phyloP scores from a whole-genome alignment of 2,329 filamentous ascomycete species.

The Penicillium brevicompactum region DNA sequence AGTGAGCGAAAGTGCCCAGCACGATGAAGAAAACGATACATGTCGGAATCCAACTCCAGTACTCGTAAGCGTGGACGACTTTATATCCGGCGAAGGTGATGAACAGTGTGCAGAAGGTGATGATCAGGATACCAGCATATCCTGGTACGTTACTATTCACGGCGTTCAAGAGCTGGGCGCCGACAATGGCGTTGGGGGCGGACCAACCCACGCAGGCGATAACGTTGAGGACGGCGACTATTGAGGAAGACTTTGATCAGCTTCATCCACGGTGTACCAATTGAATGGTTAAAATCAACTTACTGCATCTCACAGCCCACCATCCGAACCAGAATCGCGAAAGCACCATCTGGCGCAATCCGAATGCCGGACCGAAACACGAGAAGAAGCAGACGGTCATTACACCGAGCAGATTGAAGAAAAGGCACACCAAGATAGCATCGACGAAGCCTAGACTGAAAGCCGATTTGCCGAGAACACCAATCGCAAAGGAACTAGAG shows the following conservation, averaged over 20 bases:
- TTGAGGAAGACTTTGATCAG: conserved; percentile 10
- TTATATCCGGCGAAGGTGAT: conserved; percentile 76
- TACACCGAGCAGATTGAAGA: conserved; percentile 75
- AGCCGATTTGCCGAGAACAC: conserved; percentile 67
- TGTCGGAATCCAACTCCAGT: conserved; percentile 73
- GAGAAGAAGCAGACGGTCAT: conserved; percentile 75
- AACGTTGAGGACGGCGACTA: conserved; percentile 70
- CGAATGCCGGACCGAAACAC: conserved; percentile 73
- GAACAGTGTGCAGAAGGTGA: conserved; percentile 67
- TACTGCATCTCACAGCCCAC: conserved; percentile 68
- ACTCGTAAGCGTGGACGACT: conserved; percentile 75
- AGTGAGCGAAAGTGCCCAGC: conserved; percentile 67
- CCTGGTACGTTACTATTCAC: conserved; percentile 71
- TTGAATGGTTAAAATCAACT: conserved; percentile 22
- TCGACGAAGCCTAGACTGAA: conserved; percentile 74
- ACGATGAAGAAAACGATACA: conserved; percentile 74
- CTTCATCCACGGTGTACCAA: background rate
- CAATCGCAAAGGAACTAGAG: conserved; percentile 74
- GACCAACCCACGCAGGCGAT: conserved; percentile 75
- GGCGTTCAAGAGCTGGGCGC: conserved; percentile 74
- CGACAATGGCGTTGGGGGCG: conserved; percentile 76
- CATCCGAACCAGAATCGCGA: conserved; percentile 76
- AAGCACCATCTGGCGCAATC: conserved; percentile 79
- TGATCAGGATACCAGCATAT: conserved; percentile 73
- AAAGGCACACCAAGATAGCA: conserved; percentile 69